Evolutionary conservation across 2,329 filamentous ascomycete genomes (phyloP).

Genomic region (Zasmidium angulare): DNA sequence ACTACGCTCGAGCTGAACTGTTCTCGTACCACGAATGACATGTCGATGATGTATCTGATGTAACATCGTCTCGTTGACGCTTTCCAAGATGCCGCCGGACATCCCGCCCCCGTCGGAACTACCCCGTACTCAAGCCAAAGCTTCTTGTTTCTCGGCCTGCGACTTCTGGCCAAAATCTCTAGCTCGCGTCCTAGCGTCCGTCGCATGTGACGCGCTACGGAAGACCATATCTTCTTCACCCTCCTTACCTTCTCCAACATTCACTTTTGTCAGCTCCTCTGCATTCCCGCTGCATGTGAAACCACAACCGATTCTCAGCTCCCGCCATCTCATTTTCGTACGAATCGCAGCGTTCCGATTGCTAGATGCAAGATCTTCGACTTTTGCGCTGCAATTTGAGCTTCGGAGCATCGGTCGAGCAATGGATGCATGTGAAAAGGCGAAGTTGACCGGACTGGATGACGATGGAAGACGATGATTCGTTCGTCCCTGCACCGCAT

Average conservation of each 20-base stretch:
- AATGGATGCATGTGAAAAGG: not conserved
- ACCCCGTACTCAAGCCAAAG: too few relatives aligned
- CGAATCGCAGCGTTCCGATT: not conserved
- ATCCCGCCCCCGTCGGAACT: too few relatives aligned
- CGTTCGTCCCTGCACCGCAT: not conserved
- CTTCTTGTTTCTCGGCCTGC: not conserved
- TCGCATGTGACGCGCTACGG: not conserved
- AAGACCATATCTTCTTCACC: conserved; percentile 1
- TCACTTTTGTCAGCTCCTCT: conserved; percentile 3
- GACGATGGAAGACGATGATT: not conserved
- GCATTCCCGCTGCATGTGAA: conserved; percentile 4
- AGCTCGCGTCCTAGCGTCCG: not conserved
- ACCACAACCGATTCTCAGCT: conserved; percentile 1
- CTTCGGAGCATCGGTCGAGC: not conserved
- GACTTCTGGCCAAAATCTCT: not conserved
- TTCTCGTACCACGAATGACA: not conserved
- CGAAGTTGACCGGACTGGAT: too few relatives aligned
- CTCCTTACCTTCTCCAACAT: not conserved
- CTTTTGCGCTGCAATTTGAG: not conserved
- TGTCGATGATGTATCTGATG: not conserved
- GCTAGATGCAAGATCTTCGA: not conserved
- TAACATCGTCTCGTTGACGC: not conserved
- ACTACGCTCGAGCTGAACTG: not conserved
- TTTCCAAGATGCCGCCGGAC: too few relatives aligned
- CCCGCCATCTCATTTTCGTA: not conserved